These are phyloP conservation scores for Chalara sp. DNA, from an alignment of 2,329 filamentous ascomycete genomes.

Conservation along the genomic window DNA sequence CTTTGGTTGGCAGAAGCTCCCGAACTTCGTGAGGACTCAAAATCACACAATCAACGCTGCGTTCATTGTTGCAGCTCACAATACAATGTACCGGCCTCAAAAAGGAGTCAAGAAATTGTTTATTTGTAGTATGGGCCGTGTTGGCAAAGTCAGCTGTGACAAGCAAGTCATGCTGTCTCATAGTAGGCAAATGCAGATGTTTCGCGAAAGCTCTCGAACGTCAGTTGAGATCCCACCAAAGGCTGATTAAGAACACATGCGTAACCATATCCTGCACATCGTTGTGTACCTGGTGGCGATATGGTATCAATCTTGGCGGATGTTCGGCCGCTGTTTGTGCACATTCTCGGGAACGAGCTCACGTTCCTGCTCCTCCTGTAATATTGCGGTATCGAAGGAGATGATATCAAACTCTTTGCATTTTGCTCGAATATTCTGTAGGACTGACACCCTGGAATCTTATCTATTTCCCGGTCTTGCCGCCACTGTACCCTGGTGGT, in stretches of 20 bases:
- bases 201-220: constrained; percentile 35
- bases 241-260: constrained; percentile 19
- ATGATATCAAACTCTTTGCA: constrained; percentile 28
- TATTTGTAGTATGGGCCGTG: constrained; percentile 31
- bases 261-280: constrained; percentile 36
- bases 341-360: constrained; percentile 61
- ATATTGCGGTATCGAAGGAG: constrained; percentile 27
- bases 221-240: constrained; percentile 33
- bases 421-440: too few relatives aligned
- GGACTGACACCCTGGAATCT: too few relatives aligned
- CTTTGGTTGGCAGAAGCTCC: too few relatives aligned
- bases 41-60: too few relatives aligned
- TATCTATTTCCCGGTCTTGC: too few relatives aligned
- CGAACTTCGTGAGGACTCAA: too few relatives aligned
- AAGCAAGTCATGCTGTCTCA: constrained; percentile 31
- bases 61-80: too few relatives aligned
- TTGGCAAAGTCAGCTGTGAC: constrained; percentile 44
- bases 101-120: not conserved
- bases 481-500: too few relatives aligned
- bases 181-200: constrained; percentile 35
- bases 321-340: constrained; percentile 45
- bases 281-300: constrained; percentile 21
- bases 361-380: constrained; percentile 63
- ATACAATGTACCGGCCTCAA: too few relatives aligned
- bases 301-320: constrained; percentile 26